Percentiles rank a stretch among this genome's conserved stretches.
Conservation (phyloP, 2,329 filamentous ascomycete species). For the Aspergillus sp. region DNA sequence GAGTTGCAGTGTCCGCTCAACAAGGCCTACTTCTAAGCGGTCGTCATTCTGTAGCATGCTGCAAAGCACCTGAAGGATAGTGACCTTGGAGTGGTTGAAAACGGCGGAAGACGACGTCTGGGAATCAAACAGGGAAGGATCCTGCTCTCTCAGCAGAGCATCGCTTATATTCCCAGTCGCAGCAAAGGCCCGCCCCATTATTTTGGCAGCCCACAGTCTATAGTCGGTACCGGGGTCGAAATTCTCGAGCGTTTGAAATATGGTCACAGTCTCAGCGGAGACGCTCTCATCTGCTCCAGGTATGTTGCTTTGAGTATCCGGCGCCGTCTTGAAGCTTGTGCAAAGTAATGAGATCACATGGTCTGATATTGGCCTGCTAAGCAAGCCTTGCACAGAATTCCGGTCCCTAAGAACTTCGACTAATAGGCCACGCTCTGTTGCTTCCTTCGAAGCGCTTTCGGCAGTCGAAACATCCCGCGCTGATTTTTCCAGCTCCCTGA, state of each 20-base stretch:
- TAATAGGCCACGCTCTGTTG: conserved; percentile 69
- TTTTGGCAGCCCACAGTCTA: conserved; percentile 73
- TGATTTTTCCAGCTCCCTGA: conserved; percentile 58
- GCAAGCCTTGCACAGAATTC: conserved; percentile 49
- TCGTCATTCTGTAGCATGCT: conserved; percentile 52
- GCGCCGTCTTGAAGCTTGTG: conserved; percentile 58
- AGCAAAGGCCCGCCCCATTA: conserved; percentile 75
- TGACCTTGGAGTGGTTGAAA: conserved; percentile 47
- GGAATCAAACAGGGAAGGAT: conserved; percentile 16
- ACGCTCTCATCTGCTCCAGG: conserved; percentile 59
- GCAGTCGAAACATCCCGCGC: conserved; percentile 58
- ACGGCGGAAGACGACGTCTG: conserved; percentile 6
- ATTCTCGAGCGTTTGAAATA: conserved; percentile 69
- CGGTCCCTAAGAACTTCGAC: conserved; percentile 72
- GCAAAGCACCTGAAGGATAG: conserved; percentile 53
- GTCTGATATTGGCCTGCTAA: conserved; percentile 58
- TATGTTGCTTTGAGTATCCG: conserved; percentile 53
- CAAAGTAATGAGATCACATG: conserved; percentile 48
- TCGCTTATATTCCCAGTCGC: conserved; percentile 56
- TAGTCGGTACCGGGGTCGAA: conserved; percentile 58
- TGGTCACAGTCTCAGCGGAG: conserved; percentile 50
- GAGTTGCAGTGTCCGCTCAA: conserved; percentile 37
- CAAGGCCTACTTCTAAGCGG: conserved; percentile 35
- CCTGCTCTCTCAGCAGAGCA: conserved; percentile 38
- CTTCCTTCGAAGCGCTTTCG: conserved; percentile 60